These are phyloP conservation scores for Capsicum chinense DNA, from an alignment of 257 asterid genomes.

Conservation along the genomic window DNA sequence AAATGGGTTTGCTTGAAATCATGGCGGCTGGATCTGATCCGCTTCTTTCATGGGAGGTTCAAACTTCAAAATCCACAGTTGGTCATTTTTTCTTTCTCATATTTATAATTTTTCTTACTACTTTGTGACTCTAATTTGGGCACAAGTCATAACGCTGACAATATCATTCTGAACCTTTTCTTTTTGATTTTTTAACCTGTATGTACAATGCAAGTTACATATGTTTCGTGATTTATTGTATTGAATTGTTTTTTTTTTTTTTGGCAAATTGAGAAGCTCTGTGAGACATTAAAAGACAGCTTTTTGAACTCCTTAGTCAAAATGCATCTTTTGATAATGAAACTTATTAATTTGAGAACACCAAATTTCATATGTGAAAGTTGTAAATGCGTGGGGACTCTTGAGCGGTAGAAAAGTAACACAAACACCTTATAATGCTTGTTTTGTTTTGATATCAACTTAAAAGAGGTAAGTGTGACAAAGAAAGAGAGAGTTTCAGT, in stretches of 20 bases:
- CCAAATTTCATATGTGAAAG: too few relatives aligned
- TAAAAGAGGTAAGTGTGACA: background rate
- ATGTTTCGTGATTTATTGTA: background rate
- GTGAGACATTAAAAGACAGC: too few relatives aligned
- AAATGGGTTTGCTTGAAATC: background rate
- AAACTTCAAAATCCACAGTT: background rate
- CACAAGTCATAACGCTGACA: too few relatives aligned
- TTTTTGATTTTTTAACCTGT: too few relatives aligned
- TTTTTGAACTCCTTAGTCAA: background rate
- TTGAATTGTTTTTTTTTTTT: background rate
- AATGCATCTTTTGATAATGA: background rate
- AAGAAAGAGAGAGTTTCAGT: background rate
- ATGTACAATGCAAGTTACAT: too few relatives aligned
- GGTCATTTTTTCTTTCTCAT: background rate
- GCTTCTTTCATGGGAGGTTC: background rate
- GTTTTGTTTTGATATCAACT: background rate
- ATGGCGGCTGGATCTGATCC: background rate
- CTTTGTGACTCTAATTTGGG: background rate
- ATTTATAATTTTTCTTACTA: background rate
- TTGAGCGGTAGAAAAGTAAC: too few relatives aligned
- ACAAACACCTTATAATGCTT: background rate
- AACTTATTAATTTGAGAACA: background rate
- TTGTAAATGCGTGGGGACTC: too few relatives aligned
- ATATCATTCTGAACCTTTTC: background rate
- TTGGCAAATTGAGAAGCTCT: background rate